Evolutionary conservation across 768 basidiomycete species (phyloP).

Genomic region (Boletus pseudo-olivaceus): DNA sequence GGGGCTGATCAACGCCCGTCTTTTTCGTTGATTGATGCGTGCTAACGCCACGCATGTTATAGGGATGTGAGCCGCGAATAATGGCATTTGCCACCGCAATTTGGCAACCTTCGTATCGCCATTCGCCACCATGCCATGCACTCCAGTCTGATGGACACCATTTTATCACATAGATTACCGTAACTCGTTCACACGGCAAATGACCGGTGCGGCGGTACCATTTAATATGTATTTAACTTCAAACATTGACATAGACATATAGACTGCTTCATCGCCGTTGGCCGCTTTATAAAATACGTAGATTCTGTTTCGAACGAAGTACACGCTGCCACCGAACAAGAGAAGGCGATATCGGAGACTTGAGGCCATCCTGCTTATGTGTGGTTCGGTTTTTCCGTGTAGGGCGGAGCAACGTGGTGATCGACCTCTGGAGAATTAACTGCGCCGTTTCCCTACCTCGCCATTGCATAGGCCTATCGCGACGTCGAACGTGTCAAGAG

Average conservation of each 20-base stretch:
- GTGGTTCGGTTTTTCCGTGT: background rate
- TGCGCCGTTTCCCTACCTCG: too few relatives aligned
- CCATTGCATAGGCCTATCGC: too few relatives aligned
- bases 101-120: background rate
- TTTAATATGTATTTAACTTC: background rate
- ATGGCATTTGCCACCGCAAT: background rate
- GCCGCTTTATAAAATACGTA: background rate
- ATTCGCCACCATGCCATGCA: background rate
- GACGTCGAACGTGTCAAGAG: too few relatives aligned
- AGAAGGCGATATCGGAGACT: background rate
- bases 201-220: background rate
- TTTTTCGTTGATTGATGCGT: background rate
- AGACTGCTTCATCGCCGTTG: background rate
- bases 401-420: background rate
- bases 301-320: background rate
- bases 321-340: background rate
- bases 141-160: background rate
- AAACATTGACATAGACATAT: background rate
- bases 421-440: background rate
- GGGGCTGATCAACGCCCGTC: background rate
- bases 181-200: background rate
- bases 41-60: slow-evolving; percentile 11
- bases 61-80: slow-evolving; percentile 37
- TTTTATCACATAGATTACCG: background rate
- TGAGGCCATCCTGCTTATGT: background rate